Evolutionary conservation across 2,329 filamentous ascomycete species (phyloP).

Genomic region (Cercospora nicotianae): DNA sequence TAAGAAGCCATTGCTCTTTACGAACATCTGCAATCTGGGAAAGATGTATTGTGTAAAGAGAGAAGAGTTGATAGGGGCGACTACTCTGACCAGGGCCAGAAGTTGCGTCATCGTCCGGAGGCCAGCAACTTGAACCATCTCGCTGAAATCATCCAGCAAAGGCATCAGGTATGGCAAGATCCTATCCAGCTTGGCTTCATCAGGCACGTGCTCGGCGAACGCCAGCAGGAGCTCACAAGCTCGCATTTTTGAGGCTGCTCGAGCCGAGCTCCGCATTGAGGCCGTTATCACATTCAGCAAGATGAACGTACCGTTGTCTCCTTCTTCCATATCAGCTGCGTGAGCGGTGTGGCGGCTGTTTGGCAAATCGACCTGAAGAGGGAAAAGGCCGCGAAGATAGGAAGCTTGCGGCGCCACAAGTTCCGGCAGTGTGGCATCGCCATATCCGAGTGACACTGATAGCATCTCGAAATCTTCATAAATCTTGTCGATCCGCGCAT

Average conservation of each 20-base stretch:
- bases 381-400: conserved; percentile 65
- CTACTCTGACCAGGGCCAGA: conserved; percentile 80
- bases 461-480: conserved; percentile 98
- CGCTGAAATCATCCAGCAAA: conserved; percentile 76
- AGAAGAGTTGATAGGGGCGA: conserved; percentile 71
- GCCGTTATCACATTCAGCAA: conserved; percentile 88
- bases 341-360: conserved; percentile 74
- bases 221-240: conserved; percentile 90
- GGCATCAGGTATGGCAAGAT: conserved; percentile 87
- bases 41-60: conserved; percentile 68
- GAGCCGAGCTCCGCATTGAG: conserved; percentile 83
- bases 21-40: conserved; percentile 58
- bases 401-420: conserved; percentile 32
- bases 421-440: conserved; percentile 47
- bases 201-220: conserved; percentile 85
- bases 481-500: conserved; percentile 90
- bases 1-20: conserved; percentile 50
- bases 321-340: conserved; percentile 58
- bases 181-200: conserved; percentile 92
- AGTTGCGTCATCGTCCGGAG: conserved; percentile 86
- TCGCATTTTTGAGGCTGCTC: conserved; percentile 80
- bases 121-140: conserved; percentile 81
- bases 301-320: conserved; percentile 88
- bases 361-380: conserved; percentile 81
- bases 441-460: conserved; percentile 84